Evolutionary conservation across 2,329 filamentous ascomycete genomes (phyloP).

Genomic region (Colletotrichum tropicicola): DNA sequence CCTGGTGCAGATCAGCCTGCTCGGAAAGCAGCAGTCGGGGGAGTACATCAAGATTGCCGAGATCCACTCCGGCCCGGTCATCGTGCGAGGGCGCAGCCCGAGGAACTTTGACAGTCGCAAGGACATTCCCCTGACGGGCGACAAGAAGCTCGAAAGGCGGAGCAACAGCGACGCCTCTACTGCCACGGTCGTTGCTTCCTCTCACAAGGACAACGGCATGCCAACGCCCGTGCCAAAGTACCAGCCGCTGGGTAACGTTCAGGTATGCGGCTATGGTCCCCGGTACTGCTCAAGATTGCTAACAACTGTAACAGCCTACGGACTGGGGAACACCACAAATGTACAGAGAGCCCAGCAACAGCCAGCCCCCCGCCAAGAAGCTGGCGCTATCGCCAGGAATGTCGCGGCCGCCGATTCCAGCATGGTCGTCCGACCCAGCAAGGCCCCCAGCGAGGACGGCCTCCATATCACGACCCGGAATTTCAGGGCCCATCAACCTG

Average conservation of each 20-base stretch:
- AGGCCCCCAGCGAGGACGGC: not conserved
- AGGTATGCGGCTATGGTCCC: constrained; percentile 44
- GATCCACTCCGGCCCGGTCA: constrained; percentile 90
- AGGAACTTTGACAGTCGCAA: constrained; percentile 94
- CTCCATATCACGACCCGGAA: constrained; percentile 27
- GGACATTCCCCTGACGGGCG: constrained; percentile 77
- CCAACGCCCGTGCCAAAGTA: constrained; percentile 31
- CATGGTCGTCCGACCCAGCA: constrained; percentile 53
- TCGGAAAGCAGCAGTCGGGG: constrained; percentile 75
- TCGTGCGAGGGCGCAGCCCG: constrained; percentile 91
- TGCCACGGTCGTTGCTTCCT: not conserved
- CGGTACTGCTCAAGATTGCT: no score
- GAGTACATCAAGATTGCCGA: constrained; percentile 82
- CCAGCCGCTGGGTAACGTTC: constrained; percentile 43
- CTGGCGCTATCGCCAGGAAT: constrained; percentile 61
- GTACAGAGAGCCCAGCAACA: constrained; percentile 44
- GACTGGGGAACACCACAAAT: constrained; percentile 57
- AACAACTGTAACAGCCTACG: constrained; percentile 39
- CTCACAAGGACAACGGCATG: constrained; percentile 36
- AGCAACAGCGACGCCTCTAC: constrained; percentile 42
- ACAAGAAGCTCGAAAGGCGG: constrained; percentile 57
- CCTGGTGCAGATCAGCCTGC: constrained; percentile 83
- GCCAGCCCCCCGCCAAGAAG: constrained; percentile 60
- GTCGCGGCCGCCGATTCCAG: constrained; percentile 62
- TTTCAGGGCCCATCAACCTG: constrained; percentile 56